A percentile compares a stretch with the other conserved stretches of the same genome.
phyloP scores from a whole-genome alignment of 23 red algal species.

The Gracilaria gracilis region DNA sequence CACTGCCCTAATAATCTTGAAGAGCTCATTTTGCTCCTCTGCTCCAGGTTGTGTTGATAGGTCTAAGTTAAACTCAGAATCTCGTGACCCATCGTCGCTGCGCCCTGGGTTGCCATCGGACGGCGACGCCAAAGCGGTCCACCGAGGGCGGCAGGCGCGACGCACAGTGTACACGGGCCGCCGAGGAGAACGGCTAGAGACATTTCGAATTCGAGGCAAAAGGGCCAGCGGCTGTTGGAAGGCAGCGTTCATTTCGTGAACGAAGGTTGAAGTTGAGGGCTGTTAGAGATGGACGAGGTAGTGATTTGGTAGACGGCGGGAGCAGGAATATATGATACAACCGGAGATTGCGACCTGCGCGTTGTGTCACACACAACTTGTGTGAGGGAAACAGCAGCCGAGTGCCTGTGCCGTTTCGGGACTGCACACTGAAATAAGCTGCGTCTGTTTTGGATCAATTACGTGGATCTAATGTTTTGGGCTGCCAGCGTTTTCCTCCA shows the following conservation, averaged over 20 bases:
- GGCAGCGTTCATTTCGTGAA: neutral
- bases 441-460: too few species aligned
- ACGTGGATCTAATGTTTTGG: too few species aligned
- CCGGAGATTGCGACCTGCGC: neutral
- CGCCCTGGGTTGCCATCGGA: neutral
- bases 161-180: conserved; percentile 2
- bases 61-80: conserved; percentile 76
- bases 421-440: too few species aligned
- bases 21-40: conserved; percentile 75
- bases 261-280: neutral
- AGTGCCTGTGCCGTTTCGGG: too few species aligned
- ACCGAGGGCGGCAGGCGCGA: neutral
- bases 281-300: neutral
- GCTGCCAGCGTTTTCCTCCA: too few species aligned
- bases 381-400: too few species aligned
- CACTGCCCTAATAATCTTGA: conserved; percentile 73
- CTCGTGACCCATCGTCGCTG: conserved; percentile 83
- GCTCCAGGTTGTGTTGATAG: conserved; percentile 11
- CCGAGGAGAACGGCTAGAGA: neutral
- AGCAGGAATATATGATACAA: neutral
- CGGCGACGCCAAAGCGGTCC: conserved; percentile 20
- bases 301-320: neutral
- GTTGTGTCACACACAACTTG: too few species aligned
- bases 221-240: neutral
- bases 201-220: neutral